These are phyloP conservation scores for Allium fistulosum DNA, from an alignment of 106 monocot genomes.

Conservation along the genomic window DNA sequence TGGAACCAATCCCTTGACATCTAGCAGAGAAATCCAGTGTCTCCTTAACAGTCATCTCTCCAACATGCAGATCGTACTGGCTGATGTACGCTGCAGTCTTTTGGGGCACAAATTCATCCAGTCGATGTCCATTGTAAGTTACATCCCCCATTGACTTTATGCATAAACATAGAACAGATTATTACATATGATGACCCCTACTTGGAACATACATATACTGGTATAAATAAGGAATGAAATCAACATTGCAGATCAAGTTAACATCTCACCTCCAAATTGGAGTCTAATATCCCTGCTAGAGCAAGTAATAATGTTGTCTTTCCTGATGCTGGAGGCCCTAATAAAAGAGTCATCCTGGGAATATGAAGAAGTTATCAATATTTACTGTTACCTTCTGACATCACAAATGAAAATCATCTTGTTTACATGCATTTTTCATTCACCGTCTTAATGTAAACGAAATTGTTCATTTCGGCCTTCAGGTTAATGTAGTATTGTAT, in stretches of 20 bases:
- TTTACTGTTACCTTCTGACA: too few species aligned
- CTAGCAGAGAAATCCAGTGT: constrained; percentile 63
- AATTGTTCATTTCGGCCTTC: too few species aligned
- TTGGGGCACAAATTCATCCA: constrained; percentile 69
- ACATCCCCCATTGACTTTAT: constrained; percentile 42
- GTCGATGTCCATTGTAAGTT: constrained; percentile 53
- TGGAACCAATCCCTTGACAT: constrained; percentile 61
- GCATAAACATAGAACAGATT: constrained; percentile 1
- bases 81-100: constrained; percentile 76
- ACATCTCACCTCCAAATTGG: constrained; percentile 32
- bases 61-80: constrained; percentile 61
- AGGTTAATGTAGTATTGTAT: too few species aligned
- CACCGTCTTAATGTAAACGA: too few species aligned
- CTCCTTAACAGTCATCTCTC: constrained; percentile 73
- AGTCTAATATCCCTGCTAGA: constrained; percentile 52
- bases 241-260: not conserved
- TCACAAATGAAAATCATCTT: too few species aligned
- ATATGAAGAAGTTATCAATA: not conserved
- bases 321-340: constrained; percentile 71
- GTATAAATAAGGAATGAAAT: not conserved
- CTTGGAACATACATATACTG: not conserved
- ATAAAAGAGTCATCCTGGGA: constrained; percentile 69
- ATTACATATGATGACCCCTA: not conserved
- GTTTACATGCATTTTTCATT: too few species aligned
- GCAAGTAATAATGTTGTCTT: constrained; percentile 63